Percentiles rank a stretch among this genome's conserved stretches.
These are phyloP conservation scores for Globisporangium carolinianum DNA, from an alignment of 352 stramenopile species.

Conservation along the genomic window DNA sequence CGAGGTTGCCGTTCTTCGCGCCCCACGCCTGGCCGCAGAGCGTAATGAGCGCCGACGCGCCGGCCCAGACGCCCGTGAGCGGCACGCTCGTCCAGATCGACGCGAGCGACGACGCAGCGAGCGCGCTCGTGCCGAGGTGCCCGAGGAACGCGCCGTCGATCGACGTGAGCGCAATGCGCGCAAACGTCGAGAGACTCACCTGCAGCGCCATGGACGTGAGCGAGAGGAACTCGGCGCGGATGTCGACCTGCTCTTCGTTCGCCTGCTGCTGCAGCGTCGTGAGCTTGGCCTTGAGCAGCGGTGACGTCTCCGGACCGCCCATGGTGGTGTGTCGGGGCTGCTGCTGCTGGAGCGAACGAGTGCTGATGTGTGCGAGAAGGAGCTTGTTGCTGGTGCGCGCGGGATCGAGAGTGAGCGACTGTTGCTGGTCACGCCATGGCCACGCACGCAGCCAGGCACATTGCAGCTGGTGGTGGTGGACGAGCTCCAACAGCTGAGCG, in stretches of 20 bases:
- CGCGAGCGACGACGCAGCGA: constrained; percentile 69
- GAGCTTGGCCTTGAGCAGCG: neutral
- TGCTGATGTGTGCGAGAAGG: neutral
- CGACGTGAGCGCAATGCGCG: constrained; percentile 69
- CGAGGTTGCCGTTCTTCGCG: constrained; percentile 26
- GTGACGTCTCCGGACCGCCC: neutral
- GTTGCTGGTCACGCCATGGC: neutral
- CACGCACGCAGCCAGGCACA: neutral
- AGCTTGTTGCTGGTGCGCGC: too few relatives aligned
- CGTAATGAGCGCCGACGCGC: constrained; percentile 57
- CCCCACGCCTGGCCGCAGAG: constrained; percentile 33
- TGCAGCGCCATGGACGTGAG: constrained; percentile 76
- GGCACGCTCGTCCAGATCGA: constrained; percentile 74
- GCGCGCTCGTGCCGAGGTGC: constrained; percentile 57
- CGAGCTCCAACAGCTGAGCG: neutral
- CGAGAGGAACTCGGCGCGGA: constrained; percentile 46
- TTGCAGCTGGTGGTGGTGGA: neutral
- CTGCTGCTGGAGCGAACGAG: neutral
- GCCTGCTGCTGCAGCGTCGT: constrained; percentile 1
- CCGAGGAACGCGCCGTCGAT: constrained; percentile 77
- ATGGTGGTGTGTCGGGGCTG: neutral
- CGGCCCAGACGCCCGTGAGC: constrained; percentile 59
- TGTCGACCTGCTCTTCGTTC: constrained; percentile 40
- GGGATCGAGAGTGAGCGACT: neutral
- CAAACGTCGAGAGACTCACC: constrained; percentile 73